Percentiles rank a stretch among this genome's conserved stretches.
Conservation (phyloP, 1,284 basidiomycete species). For the Apiotrichum akiyoshidainum region DNA sequence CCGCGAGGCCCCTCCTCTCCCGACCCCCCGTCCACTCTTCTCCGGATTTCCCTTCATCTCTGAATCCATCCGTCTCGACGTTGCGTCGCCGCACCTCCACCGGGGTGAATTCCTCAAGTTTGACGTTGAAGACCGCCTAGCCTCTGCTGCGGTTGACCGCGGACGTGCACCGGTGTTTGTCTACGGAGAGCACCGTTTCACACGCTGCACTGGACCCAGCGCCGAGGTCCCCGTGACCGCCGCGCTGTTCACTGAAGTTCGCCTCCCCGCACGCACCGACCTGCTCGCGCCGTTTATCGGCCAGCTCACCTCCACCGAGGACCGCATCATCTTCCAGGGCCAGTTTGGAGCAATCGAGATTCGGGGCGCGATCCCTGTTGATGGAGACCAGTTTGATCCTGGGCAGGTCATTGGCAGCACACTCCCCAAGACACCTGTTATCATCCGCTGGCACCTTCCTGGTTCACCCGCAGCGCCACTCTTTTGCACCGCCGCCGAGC, state of each 20-base stretch:
- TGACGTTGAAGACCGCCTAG: conserved; percentile 1
- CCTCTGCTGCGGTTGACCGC: background rate
- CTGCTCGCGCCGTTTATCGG: conserved; percentile 4
- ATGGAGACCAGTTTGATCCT: background rate
- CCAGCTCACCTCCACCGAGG: background rate
- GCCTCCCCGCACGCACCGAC: background rate
- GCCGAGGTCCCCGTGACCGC: background rate
- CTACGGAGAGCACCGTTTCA: conserved; percentile 10
- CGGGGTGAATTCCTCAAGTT: background rate
- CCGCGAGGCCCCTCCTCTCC: background rate
- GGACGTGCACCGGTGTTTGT: conserved; percentile 1
- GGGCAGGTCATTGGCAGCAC: background rate
- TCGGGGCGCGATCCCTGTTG: background rate
- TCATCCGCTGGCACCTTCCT: conserved; percentile 5
- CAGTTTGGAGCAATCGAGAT: conserved; percentile 8
- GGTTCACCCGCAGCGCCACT: background rate
- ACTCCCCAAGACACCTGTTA: background rate
- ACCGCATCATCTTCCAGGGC: background rate
- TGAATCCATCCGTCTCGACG: conserved; percentile 6
- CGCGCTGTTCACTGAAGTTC: background rate
- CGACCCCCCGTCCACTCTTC: background rate
- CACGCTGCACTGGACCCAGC: background rate
- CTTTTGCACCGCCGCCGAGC: background rate
- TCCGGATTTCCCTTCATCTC: background rate
- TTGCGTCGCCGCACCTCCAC: conserved; percentile 5